These are phyloP conservation scores for Aspergillus haitiensis DNA, from an alignment of 495 filamentous ascomycete genomes.

Conservation along the genomic window DNA sequence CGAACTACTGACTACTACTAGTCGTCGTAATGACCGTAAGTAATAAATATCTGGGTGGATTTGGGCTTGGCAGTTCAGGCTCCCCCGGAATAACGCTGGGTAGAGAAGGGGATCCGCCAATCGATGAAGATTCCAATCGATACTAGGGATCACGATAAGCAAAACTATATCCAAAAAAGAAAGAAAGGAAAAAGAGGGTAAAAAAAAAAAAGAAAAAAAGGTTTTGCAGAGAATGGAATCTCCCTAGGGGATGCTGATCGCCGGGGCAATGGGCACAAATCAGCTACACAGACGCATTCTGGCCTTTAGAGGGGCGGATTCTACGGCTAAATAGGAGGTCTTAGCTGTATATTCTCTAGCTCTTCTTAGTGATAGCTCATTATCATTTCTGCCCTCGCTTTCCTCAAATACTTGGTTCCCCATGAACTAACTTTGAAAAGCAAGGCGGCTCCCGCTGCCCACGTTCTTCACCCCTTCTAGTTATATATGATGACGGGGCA, in stretches of 20 bases:
- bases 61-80: conserved; percentile 17
- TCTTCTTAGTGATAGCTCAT: neutral
- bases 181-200: conserved; percentile 15
- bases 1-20: neutral
- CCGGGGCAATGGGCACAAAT: conserved; percentile 11
- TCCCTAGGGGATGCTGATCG: conserved; percentile 11
- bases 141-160: neutral
- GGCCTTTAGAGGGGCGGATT: neutral
- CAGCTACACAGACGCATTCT: neutral
- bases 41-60: neutral
- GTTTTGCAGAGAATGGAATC: conserved; percentile 3
- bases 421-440: neutral
- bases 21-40: conserved; percentile 11
- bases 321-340: neutral
- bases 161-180: conserved; percentile 13
- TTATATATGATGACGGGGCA: no score
- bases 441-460: neutral
- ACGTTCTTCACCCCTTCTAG: neutral
- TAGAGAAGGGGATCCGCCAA: neutral
- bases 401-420: neutral
- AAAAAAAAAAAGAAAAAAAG: conserved; percentile 3
- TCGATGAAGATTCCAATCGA: conserved; percentile 20
- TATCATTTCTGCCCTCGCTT: neutral
- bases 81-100: conserved; percentile 9
- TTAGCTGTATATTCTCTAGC: neutral